These are phyloP conservation scores for Pholiota adiposa DNA, from an alignment of 1,284 basidiomycete genomes.

Conservation along the genomic window DNA sequence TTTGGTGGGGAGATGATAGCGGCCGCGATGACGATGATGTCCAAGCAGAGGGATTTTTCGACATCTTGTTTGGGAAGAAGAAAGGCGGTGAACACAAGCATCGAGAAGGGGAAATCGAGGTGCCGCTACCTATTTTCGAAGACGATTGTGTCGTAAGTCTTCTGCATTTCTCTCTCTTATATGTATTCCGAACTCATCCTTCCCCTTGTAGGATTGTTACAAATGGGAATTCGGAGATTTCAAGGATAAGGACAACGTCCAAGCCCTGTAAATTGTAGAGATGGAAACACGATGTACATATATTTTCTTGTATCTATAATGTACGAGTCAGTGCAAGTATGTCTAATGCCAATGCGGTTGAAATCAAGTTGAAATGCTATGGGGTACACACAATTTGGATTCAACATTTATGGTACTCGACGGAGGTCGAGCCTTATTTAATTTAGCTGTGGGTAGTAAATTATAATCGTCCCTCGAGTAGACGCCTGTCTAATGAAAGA, in stretches of 20 bases:
- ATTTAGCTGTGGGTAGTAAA: too few relatives aligned
- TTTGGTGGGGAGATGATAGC: slow-evolving; percentile 44
- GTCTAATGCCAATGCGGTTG: too few relatives aligned
- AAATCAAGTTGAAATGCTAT: too few relatives aligned
- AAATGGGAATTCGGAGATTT: slow-evolving; percentile 25
- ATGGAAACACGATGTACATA: too few relatives aligned
- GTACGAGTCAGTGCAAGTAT: too few relatives aligned
- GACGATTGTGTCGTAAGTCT: slow-evolving; percentile 18
- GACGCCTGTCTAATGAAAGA: too few relatives aligned
- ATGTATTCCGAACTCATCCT: neutral
- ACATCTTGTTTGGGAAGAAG: slow-evolving; percentile 1
- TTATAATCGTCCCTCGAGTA: too few relatives aligned
- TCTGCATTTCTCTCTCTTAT: neutral
- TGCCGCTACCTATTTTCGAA: slow-evolving; percentile 14
- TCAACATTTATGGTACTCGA: too few relatives aligned
- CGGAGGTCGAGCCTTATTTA: too few relatives aligned
- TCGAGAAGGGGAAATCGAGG: slow-evolving; percentile 9
- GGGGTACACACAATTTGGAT: too few relatives aligned
- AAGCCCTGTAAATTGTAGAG: too few relatives aligned
- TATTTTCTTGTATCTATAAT: too few relatives aligned
- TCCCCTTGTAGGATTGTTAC: slow-evolving; percentile 17
- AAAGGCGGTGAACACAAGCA: slow-evolving; percentile 4
- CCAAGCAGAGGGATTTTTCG: slow-evolving; percentile 1
- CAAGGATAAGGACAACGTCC: slow-evolving; percentile 4
- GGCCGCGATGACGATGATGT: slow-evolving; percentile 9